phyloP scores from a whole-genome alignment of 1,139 yeast species.

The Spencermartinsiella ligniputridi region DNA sequence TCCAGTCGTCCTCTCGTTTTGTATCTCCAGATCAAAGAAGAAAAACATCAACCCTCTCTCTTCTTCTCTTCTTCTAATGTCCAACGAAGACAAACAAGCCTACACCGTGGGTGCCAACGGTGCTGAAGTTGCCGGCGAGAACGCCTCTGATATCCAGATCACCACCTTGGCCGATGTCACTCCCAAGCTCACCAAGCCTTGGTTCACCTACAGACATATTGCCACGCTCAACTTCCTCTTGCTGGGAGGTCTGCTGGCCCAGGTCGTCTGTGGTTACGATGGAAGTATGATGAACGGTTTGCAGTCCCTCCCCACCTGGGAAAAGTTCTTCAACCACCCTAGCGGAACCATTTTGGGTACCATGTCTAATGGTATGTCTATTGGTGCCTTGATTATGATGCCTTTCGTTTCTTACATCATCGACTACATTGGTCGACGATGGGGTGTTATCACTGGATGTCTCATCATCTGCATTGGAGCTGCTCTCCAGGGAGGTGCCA shows the following conservation, averaged over 20 bases:
- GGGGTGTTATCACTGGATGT: conserved; percentile 40
- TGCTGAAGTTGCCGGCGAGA: background rate
- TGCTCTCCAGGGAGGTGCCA: conserved; percentile 41
- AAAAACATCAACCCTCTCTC: background rate
- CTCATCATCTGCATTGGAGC: conserved; percentile 43
- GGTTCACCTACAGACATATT: conserved; percentile 37
- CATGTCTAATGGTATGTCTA: conserved; percentile 43
- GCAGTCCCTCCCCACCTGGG: conserved; percentile 42
- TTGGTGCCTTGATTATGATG: conserved; percentile 28
- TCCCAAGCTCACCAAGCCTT: conserved; percentile 32
- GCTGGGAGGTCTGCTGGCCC: conserved; percentile 41
- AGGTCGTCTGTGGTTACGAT: conserved; percentile 48
- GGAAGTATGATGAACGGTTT: conserved; percentile 51
- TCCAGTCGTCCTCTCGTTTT: too few relatives aligned
- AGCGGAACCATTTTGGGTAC: conserved; percentile 45
- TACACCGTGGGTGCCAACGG: background rate
- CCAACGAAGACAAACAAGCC: background rate
- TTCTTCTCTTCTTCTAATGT: background rate
- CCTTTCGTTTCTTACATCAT: conserved; percentile 30
- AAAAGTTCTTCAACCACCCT: conserved; percentile 33
- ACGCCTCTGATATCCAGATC: background rate
- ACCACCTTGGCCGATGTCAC: conserved; percentile 12
- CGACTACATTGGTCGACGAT: conserved; percentile 48
- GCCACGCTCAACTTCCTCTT: conserved; percentile 37
- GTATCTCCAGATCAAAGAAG: too few relatives aligned